Evolutionary conservation across 768 basidiomycete species (phyloP), one percentile per base, ranked within the genome.

Genomic region (Lactifluus hygrophoroides): DNA sequence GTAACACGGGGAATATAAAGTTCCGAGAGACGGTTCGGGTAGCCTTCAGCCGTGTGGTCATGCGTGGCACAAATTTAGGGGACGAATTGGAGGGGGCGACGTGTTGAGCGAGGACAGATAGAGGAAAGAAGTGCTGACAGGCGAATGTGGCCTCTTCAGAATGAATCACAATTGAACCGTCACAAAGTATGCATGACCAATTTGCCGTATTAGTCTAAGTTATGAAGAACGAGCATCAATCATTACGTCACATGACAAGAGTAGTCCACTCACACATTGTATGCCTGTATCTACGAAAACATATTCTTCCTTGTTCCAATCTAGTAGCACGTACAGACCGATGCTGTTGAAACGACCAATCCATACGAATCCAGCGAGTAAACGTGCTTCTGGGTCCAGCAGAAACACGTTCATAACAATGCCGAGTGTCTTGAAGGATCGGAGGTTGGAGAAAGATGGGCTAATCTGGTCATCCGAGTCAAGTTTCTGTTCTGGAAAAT

Each of bases 321-420:
- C 85, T 32, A 78, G 73, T 21, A 87, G 73, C 16, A 80, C 80
- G 65, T 83, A 87, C 7, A 88, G 68, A 11, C 81, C 85, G 54
- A 80, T 78, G 17, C 77, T 78, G 58, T 80, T 80, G 8, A 77
- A 70, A 19, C 71, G 73, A 16, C 81, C 73, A 4, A 84, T 74
- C 81, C 82, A 87, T 19, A 88, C 79, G 60, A 87, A 88, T 4
- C 84, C 85, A 11, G 82, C 82, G 43, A 87, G 66, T 19, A 88
- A 70, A 42, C 82, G 73, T 45, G 76, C 74, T 5, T 78, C 74
- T 0, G 86, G 85, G 64, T 88, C 85, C 30, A 88, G 76, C 25
- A 88, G 74, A 66, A 88, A 88, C 28, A 88, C 81, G 63, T 87
- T 87, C 84, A 88, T 86, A 13, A 88, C 85, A 13, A 84, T 79